Conservation (phyloP, 2,329 filamentous ascomycete genomes). For the Drechslerella dactyloides region DNA sequence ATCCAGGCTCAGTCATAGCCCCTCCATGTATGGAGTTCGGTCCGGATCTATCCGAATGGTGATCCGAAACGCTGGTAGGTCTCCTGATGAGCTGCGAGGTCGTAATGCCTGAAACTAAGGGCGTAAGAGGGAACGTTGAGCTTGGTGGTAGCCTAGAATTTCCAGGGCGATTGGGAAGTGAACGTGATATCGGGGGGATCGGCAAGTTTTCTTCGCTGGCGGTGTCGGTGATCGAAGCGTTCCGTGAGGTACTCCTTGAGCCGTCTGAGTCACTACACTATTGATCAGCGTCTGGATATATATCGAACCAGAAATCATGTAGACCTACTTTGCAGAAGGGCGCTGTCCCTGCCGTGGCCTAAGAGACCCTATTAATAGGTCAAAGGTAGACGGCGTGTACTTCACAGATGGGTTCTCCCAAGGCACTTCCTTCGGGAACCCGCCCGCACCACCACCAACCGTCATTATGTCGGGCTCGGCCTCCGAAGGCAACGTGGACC, state of each 20-base stretch:
- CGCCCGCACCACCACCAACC: slow-evolving; percentile 35
- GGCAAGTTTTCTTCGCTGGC: slow-evolving; percentile 46
- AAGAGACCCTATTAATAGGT: slow-evolving; percentile 20
- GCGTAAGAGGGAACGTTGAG: slow-evolving; percentile 16
- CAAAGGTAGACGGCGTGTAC: slow-evolving; percentile 41
- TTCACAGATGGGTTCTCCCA: slow-evolving; percentile 49
- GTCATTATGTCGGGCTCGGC: slow-evolving; percentile 41
- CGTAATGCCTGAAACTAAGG: slow-evolving; percentile 17
- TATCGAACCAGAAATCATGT: not conserved
- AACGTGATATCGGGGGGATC: slow-evolving; percentile 34
- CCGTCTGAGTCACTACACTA: slow-evolving; percentile 34
- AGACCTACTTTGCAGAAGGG: slow-evolving; percentile 36
- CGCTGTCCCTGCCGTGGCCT: slow-evolving; percentile 25
- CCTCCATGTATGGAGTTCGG: slow-evolving; percentile 29
- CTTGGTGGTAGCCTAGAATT: slow-evolving; percentile 11
- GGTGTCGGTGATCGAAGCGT: slow-evolving; percentile 43
- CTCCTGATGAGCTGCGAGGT: slow-evolving; percentile 31
- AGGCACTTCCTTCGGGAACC: slow-evolving; percentile 46
- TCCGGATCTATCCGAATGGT: slow-evolving; percentile 32
- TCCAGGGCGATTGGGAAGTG: slow-evolving; percentile 31
- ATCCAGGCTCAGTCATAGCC: slow-evolving; percentile 32
- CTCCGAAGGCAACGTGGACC: slow-evolving; percentile 36
- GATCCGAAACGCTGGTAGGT: slow-evolving; percentile 29
- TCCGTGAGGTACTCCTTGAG: slow-evolving; percentile 45
- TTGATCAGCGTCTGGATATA: slow-evolving; percentile 16